Evolutionary conservation across 805 yeast genomes (phyloP), one percentile per base, ranked within the genome.

Genomic region (Kurtzmaniella fragi): DNA sequence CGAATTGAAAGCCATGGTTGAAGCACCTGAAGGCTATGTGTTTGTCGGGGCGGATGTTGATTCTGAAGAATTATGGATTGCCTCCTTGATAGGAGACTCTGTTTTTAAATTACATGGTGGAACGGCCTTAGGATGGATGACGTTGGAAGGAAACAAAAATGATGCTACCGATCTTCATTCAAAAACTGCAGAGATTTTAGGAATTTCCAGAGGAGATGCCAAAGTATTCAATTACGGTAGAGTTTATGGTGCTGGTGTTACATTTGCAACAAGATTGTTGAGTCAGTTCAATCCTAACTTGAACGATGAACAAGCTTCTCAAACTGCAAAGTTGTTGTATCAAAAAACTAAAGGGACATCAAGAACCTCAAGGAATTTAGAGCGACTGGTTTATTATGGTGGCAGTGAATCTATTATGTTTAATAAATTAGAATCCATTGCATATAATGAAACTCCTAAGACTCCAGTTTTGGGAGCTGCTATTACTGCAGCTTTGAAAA

Each of bases 41-140:
- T 85, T 93, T 64, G 95, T 93, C 7, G 99, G 99, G 8, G 99
- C 99, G 0, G 99, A 93, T 67, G 99, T 93, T 7, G 99, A 93
- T 60, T 87, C 96, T 29, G 99, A 93, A 56, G 99, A 93, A 56
- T 70, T 93, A 32, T 93, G 99, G 99, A 93, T 93, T 48, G 99
- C 99, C 0, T 84, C 96, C 14, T 64, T 95, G 17, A 81, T 91
- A 26, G 97, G 99, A 3, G 99, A 93, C 57, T 82, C 98, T 0
- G 77, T 82, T 38, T 87, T 91, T 61, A 78, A 82, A 27, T 66
- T 85, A 17, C 99, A 93, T 59, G 99, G 99, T 5, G 95, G 95
- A 11, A 88, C 98, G 0, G 95, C 98, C 0, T 75, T 95, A 39
- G 97, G 98, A 0, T 95, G 99, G 99, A 95, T 93, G 99, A 90